Percentiles rank a stretch among this genome's conserved stretches.
Evolutionary conservation across 495 filamentous ascomycete species (phyloP).

Genomic region (Talaromyces trachyspermus): DNA sequence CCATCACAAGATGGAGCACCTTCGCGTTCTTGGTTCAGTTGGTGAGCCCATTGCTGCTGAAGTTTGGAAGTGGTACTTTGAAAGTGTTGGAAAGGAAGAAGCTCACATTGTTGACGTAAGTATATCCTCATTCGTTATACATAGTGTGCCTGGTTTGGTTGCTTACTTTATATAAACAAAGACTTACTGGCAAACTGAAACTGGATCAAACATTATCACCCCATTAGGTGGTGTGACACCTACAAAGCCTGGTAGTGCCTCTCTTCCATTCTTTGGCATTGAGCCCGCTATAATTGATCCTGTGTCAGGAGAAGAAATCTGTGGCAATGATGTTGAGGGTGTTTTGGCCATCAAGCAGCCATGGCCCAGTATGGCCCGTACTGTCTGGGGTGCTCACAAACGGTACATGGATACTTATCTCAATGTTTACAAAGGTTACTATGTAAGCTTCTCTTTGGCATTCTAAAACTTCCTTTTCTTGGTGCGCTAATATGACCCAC

Average conservation of each 20-base stretch:
- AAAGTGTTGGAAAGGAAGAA: slow-evolving; percentile 88
- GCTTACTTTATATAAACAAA: slow-evolving; percentile 26
- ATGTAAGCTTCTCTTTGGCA: slow-evolving; percentile 52
- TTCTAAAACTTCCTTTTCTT: no score
- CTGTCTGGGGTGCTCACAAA: slow-evolving; percentile 96
- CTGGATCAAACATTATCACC: slow-evolving; percentile 81
- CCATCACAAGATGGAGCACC: slow-evolving; percentile 77
- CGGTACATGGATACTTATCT: slow-evolving; percentile 98
- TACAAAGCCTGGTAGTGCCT: slow-evolving; percentile 51
- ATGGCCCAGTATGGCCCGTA: slow-evolving; percentile 98
- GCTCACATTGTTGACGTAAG: slow-evolving; percentile 92
- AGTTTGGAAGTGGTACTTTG: slow-evolving; percentile 99
- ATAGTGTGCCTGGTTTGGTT: no score
- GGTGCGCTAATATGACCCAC: not conserved
- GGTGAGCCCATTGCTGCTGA: slow-evolving; percentile 98
- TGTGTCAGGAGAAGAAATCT: slow-evolving; percentile 86
- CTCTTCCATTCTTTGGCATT: slow-evolving; percentile 85
- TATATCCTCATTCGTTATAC: no score
- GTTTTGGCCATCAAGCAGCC: slow-evolving; percentile 96
- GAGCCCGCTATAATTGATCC: slow-evolving; percentile 98
- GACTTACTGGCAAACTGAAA: slow-evolving; percentile 99
- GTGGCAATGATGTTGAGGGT: slow-evolving; percentile 96
- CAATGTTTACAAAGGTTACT: slow-evolving; percentile 96
- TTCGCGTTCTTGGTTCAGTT: slow-evolving; percentile 90
- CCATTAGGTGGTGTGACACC: slow-evolving; percentile 49